Conservation (phyloP, 441 rosid species). For the Euphorbia celastroides region DNA sequence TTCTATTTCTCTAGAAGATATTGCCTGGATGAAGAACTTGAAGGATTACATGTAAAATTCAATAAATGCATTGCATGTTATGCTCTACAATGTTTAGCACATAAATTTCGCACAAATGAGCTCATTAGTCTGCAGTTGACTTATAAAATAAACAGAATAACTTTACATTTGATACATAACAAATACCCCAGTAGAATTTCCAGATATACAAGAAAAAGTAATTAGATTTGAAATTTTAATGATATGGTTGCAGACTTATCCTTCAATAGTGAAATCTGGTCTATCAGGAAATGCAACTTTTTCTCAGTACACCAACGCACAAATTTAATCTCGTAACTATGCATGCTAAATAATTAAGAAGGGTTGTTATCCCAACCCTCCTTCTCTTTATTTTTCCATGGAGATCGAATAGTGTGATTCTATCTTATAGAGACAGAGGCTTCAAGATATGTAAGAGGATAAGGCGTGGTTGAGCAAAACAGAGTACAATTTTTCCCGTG, state of each 20-base stretch:
- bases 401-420: neutral
- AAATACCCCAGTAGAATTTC: neutral
- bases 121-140: neutral
- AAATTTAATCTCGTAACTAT: neutral
- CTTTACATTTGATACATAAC: neutral
- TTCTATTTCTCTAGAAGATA: constrained; percentile 66
- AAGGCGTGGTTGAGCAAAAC: neutral
- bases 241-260: neutral
- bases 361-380: neutral
- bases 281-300: neutral
- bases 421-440: neutral
- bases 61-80: neutral
- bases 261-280: neutral
- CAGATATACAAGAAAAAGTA: neutral
- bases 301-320: neutral
- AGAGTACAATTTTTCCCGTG: neutral
- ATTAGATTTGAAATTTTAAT: neutral
- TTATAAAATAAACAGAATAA: neutral
- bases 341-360: neutral
- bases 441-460: neutral
- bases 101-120: neutral
- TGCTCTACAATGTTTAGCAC: neutral
- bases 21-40: constrained; percentile 40
- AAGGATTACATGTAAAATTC: neutral
- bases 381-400: neutral